These are phyloP conservation scores for Ascochyta viciae-villosae DNA, from an alignment of 2,329 filamentous ascomycete species.

Conservation along the genomic window DNA sequence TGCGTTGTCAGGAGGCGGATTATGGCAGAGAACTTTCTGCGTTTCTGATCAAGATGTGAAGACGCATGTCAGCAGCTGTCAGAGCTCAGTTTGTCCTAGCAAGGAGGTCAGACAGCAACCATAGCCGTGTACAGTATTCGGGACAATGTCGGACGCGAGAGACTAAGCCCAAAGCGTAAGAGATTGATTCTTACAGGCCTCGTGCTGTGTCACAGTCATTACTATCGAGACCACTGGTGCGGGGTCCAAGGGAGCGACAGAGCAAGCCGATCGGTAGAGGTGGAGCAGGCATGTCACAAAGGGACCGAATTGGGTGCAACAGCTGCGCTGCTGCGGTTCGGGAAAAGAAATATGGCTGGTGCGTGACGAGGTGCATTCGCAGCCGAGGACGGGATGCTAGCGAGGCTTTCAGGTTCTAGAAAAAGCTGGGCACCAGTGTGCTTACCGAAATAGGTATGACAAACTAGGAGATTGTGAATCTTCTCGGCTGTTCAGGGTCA, in stretches of 20 bases:
- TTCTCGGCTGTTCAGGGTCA: too few relatives aligned
- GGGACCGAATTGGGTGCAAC: constrained; percentile 24
- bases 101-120: not conserved
- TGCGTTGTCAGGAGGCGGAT: not conserved
- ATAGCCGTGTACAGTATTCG: not conserved
- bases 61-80: not conserved
- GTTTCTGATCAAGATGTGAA: not conserved
- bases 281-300: constrained; percentile 18
- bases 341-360: constrained; percentile 32
- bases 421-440: too few relatives aligned
- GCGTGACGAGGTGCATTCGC: constrained; percentile 41
- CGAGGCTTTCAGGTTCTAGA: not conserved
- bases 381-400: not conserved
- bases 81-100: not conserved
- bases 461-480: too few relatives aligned
- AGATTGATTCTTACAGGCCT: constrained; percentile 10
- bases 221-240: constrained; percentile 9
- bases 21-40: not conserved
- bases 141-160: not conserved
- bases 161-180: not conserved
- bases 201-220: constrained; percentile 23
- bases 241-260: constrained; percentile 9
- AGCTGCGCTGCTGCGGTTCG: constrained; percentile 21
- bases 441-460: too few relatives aligned
- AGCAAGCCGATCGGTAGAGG: constrained; percentile 31